These are phyloP conservation scores for Tricholoma bakamatsutake DNA, from an alignment of 768 basidiomycete species.

Conservation along the genomic window DNA sequence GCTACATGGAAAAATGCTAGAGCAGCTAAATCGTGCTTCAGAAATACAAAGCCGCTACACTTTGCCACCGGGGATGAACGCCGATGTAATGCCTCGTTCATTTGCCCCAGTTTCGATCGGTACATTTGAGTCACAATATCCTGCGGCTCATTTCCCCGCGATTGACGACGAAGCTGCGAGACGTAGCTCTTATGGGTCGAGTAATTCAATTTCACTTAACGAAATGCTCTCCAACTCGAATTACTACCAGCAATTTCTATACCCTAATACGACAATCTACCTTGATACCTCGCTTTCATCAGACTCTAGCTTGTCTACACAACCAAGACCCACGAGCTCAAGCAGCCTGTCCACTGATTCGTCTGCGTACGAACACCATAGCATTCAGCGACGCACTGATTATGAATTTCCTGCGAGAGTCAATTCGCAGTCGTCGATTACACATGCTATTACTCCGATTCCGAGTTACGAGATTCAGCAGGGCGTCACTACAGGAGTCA, in stretches of 20 bases:
- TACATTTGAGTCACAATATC: background rate
- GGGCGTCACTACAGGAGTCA: background rate
- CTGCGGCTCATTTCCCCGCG: background rate
- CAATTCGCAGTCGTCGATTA: background rate
- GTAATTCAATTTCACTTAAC: background rate
- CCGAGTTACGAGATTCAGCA: background rate
- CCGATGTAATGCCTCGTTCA: background rate
- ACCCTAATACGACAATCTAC: background rate
- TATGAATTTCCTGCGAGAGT: background rate
- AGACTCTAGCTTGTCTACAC: background rate
- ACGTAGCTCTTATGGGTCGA: background rate
- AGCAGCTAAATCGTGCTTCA: background rate
- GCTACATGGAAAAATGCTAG: too few species aligned
- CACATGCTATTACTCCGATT: background rate
- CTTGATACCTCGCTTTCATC: background rate
- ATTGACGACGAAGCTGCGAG: background rate
- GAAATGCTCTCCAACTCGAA: background rate
- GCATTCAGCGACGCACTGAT: background rate
- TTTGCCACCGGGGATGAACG: background rate
- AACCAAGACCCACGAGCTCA: background rate
- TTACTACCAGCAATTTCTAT: background rate
- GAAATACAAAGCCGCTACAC: background rate
- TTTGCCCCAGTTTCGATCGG: background rate
- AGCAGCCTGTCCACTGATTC: background rate
- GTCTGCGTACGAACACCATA: background rate